Conservation (phyloP, 805 yeast genomes). For the Huiozyma sinensis region DNA sequence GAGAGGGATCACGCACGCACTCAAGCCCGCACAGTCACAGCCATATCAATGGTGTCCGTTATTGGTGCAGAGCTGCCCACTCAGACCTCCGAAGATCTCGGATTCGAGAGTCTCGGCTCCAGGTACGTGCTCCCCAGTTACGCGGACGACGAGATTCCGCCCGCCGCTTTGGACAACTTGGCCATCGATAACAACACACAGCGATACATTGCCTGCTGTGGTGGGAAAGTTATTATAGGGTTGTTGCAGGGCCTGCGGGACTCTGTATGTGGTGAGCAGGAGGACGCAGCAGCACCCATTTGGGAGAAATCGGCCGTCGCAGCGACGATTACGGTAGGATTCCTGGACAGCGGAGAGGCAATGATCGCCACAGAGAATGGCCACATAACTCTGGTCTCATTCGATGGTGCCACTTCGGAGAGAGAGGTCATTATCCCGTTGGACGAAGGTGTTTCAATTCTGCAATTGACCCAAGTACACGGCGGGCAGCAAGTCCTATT, state of each 20-base stretch:
- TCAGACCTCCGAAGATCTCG: conserved; percentile 32
- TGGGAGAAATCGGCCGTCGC: no score
- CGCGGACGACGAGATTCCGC: conserved; percentile 28
- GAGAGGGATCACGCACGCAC: no score
- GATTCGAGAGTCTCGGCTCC: conserved; percentile 32
- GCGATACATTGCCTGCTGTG: conserved; percentile 32
- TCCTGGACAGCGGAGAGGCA: no score
- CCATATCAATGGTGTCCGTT: background rate
- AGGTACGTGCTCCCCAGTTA: conserved; percentile 28
- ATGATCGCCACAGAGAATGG: no score
- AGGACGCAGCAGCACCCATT: no score
- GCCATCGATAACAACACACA: conserved; percentile 27
- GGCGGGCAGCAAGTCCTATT: background rate
- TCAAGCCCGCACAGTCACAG: no score
- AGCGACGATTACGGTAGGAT: no score
- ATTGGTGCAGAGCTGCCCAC: conserved; percentile 5
- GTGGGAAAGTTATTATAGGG: conserved; percentile 29
- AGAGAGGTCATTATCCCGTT: no score
- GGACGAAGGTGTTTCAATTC: no score
- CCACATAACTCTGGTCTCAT: no score
- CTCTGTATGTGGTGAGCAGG: conserved; percentile 8
- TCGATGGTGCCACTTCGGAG: no score
- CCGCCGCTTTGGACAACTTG: conserved; percentile 28
- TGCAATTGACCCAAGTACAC: no score
- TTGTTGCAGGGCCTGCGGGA: conserved; percentile 26